These are phyloP conservation scores for Paulownia fortunei DNA, from an alignment of 257 asterid species.

Conservation along the genomic window DNA sequence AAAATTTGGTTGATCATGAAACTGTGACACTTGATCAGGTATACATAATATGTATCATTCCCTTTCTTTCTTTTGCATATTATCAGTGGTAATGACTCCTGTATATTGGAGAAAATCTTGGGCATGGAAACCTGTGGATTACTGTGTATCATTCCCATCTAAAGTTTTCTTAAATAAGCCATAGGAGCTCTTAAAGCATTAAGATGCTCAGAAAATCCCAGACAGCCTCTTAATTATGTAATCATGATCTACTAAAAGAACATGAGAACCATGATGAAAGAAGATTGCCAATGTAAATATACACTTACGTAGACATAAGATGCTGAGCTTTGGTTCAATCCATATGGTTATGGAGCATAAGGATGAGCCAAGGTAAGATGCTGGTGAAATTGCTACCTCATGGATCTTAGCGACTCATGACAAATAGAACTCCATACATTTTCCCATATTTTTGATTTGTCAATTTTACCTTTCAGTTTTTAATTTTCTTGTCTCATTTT, in stretches of 20 bases:
- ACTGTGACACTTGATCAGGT: constrained; percentile 84
- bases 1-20: constrained; percentile 69
- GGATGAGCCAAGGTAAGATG: constrained; percentile 15
- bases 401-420: not conserved
- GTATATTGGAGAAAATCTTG: constrained; percentile 7
- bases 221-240: too few species aligned
- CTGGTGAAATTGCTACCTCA: constrained; percentile 12
- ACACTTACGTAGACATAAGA: not conserved
- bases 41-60: constrained; percentile 15
- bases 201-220: constrained; percentile 5
- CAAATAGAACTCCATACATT: not conserved
- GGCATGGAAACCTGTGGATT: constrained; percentile 21
- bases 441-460: constrained; percentile 9
- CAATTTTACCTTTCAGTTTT: constrained; percentile 19
- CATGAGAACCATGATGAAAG: not conserved
- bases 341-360: constrained; percentile 4
- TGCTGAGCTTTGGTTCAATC: constrained; percentile 3
- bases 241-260: constrained; percentile 17
- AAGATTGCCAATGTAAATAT: too few species aligned
- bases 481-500: constrained; percentile 3
- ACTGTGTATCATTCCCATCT: constrained; percentile 8
- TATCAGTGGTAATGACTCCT: not conserved
- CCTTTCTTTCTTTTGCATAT: constrained; percentile 21
- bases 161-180: constrained; percentile 10
- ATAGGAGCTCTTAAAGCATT: constrained; percentile 7